phyloP scores from a whole-genome alignment of 2,329 filamentous ascomycete genomes.

The Exophiala viscosa region DNA sequence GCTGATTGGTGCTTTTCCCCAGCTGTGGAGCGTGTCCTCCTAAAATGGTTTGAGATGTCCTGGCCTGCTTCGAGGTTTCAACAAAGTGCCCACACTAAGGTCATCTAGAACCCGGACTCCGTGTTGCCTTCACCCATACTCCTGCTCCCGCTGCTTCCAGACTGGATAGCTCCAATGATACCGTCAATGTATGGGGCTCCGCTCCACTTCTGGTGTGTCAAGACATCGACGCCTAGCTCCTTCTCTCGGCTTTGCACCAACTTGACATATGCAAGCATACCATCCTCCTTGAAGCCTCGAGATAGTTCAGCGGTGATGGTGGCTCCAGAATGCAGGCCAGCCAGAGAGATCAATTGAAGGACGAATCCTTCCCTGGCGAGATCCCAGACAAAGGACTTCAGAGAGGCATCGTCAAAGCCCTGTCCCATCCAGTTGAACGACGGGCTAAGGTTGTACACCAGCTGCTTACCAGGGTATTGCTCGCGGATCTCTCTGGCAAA shows the following conservation, averaged over 20 bases:
- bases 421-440: constrained; percentile 99
- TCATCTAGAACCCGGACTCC: constrained; percentile 49
- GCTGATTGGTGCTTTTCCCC: too few relatives aligned
- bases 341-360: constrained; percentile 62
- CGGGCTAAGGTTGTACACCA: constrained; percentile 94
- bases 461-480: constrained; percentile 70
- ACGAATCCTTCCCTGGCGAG: constrained; percentile 79
- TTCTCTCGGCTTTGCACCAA: constrained; percentile 86
- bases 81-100: neutral
- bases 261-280: constrained; percentile 97
- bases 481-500: constrained; percentile 74
- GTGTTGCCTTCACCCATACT: constrained; percentile 96
- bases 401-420: constrained; percentile 75
- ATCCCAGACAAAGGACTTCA: constrained; percentile 95
- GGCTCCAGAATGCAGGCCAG: constrained; percentile 61
- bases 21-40: too few relatives aligned
- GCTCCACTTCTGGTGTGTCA: constrained; percentile 84
- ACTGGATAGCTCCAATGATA: constrained; percentile 84
- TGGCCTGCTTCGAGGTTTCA: too few relatives aligned
- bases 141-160: constrained; percentile 80
- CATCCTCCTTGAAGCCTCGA: constrained; percentile 77
- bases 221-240: constrained; percentile 83
- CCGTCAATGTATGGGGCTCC: constrained; percentile 77
- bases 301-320: constrained; percentile 71
- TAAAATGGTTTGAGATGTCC: too few relatives aligned